Base-by-base conservation (phyloP, 257 asterid genomes). In the Lycium ferocissimum region DNA sequence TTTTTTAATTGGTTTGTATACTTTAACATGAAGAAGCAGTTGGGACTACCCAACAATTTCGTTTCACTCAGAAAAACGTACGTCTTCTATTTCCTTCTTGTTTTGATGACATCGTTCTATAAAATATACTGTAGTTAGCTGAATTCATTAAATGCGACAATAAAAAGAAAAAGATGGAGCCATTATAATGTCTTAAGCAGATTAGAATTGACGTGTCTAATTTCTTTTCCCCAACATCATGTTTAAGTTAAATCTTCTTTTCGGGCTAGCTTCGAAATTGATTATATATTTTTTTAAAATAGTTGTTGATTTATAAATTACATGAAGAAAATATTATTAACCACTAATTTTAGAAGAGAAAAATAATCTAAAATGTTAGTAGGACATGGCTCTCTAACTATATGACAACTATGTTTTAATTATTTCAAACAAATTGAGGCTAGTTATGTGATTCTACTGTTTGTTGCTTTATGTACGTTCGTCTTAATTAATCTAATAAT, bases 11-110 rank as follows among this genome's bases (percentile, higher is more conserved):
- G 40, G 58, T 80, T 5, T 80, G 9, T 17, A 18, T 38, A 80
- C 71, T 80, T 80, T 15, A 79, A 57, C 71, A 58, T 18, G 71
- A 80, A 58, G 84, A 80, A 57, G 58, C 37, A 58, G 73, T 80
- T 59, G 73, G 83, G 83, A 56, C 40, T n/a, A 13, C 72, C 72
- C 40, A 58, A 80, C 53, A 17, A 17, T 61, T 47, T 47, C 45
- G 22, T 20, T 53, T 37, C 51, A 37, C 2, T 54, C 15, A 56
- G 5, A 58, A n/a, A 58, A 58, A n/a, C 63, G 26, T 58, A 57
- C 63, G 63, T 7, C 7, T 71, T 51, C 79, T n/a, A 43, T 11
- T 72, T 18, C 80, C 33, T 45, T 45, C 38, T 43, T 7, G 9
- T 5, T 72, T 45, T 51, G 10, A 10, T 72, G 56, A 45, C 53